Evolutionary conservation across 331 rosid genomes (phyloP).

Genomic region (Spiraea crenata): DNA sequence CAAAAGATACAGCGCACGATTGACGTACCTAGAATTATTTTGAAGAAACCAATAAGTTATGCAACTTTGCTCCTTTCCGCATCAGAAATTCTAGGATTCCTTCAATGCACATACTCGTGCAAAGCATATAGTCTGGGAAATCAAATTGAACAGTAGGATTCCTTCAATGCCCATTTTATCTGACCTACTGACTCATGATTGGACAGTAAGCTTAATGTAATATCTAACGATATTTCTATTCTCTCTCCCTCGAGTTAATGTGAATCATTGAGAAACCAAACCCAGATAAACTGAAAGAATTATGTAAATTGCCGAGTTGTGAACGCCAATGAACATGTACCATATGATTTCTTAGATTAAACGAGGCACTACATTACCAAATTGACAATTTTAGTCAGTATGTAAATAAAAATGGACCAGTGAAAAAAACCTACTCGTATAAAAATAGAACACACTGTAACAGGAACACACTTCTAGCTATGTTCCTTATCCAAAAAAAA

Average conservation of each 20-base stretch:
- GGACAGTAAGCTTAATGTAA: background rate
- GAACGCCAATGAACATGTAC: background rate
- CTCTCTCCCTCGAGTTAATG: background rate
- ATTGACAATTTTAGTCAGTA: background rate
- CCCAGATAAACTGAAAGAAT: background rate
- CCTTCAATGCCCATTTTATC: background rate
- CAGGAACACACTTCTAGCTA: too few relatives aligned
- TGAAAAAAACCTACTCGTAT: too few relatives aligned
- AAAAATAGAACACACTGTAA: too few relatives aligned
- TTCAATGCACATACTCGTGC: background rate
- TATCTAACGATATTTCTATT: background rate
- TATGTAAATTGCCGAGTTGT: background rate
- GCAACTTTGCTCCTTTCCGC: background rate
- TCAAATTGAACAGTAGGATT: background rate
- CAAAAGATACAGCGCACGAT: slow-evolving; percentile 91
- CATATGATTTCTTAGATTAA: background rate
- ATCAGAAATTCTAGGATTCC: background rate
- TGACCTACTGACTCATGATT: background rate
- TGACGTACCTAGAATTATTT: slow-evolving; percentile 67
- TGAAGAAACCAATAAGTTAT: slow-evolving; percentile 1
- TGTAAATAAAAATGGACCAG: too few relatives aligned
- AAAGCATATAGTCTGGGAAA: background rate
- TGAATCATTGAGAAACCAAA: background rate
- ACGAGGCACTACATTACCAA: background rate
- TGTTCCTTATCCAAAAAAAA: too few relatives aligned